These are phyloP conservation scores for Candolleomyces eurysporus DNA, from an alignment of 768 basidiomycete genomes.

Conservation along the genomic window DNA sequence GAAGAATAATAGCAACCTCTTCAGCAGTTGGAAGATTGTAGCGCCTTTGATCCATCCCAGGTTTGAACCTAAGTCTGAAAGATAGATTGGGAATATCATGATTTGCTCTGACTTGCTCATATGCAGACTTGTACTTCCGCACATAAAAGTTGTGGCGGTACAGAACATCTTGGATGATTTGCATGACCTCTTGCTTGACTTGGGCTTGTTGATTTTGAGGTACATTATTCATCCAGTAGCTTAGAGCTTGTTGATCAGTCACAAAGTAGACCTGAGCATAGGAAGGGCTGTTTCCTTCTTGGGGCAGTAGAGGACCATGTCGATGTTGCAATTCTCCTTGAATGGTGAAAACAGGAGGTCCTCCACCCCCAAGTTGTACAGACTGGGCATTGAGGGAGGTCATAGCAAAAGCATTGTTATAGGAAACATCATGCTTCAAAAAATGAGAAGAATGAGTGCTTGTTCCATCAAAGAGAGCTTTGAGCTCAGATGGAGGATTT, in stretches of 20 bases:
- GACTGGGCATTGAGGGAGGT: conserved; percentile 4
- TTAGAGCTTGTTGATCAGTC: background rate
- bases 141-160: conserved; percentile 7
- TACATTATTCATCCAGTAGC: conserved; percentile 7
- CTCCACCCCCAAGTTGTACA: conserved; percentile 1
- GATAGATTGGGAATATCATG: background rate
- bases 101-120: conserved; percentile 1
- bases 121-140: conserved; percentile 10
- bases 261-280: conserved; percentile 15
- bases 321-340: conserved; percentile 12
- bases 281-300: background rate
- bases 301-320: conserved; percentile 6
- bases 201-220: background rate
- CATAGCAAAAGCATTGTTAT: conserved; percentile 15
- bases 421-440: background rate
- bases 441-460: background rate
- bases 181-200: conserved; percentile 5
- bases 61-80: conserved; percentile 12
- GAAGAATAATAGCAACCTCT: conserved; percentile 37
- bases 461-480: conserved; percentile 1
- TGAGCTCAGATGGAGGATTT: background rate
- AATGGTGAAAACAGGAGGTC: conserved; percentile 15
- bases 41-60: conserved; percentile 26
- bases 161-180: conserved; percentile 11
- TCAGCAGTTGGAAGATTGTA: conserved; percentile 44